Evolutionary conservation across 176 grass and related monocot genomes (phyloP).

Genomic region (Thinopyrum elongatum): DNA sequence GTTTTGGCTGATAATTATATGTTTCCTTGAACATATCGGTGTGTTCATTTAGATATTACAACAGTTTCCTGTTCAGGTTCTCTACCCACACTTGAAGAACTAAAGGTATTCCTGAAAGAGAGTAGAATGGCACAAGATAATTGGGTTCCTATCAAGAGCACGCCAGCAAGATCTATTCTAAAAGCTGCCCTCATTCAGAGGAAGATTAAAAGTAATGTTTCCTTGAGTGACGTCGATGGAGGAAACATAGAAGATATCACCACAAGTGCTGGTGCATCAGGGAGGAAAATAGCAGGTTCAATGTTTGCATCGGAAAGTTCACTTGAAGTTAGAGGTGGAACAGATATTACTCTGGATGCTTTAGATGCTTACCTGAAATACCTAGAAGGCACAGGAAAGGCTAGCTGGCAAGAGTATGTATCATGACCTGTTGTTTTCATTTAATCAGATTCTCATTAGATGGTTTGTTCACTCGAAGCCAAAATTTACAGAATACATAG

Average conservation of each 20-base stretch:
- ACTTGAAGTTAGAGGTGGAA: slow-evolving; percentile 76
- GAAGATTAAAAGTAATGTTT: slow-evolving; percentile 39
- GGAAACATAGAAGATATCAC: slow-evolving; percentile 33
- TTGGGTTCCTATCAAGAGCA: slow-evolving; percentile 57
- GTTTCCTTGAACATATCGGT: slow-evolving; percentile 24
- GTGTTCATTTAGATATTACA: slow-evolving; percentile 1
- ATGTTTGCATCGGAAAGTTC: slow-evolving; percentile 72
- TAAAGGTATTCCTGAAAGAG: slow-evolving; percentile 59
- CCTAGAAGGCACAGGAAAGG: slow-evolving; percentile 81
- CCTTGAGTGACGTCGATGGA: slow-evolving; percentile 27
- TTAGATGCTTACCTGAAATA: slow-evolving; percentile 85
- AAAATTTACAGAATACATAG: neutral
- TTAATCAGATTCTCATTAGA: slow-evolving; percentile 7
- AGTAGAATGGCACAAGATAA: slow-evolving; percentile 34
- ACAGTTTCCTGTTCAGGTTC: slow-evolving; percentile 50
- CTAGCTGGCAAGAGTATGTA: slow-evolving; percentile 93
- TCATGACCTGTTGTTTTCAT: neutral
- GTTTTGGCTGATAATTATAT: neutral
- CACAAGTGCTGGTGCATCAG: slow-evolving; percentile 20
- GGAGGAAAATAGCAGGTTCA: slow-evolving; percentile 55
- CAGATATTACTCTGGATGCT: slow-evolving; percentile 62
- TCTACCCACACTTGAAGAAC: slow-evolving; percentile 72
- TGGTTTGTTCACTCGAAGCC: neutral
- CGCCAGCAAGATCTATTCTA: slow-evolving; percentile 50
- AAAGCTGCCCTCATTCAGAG: slow-evolving; percentile 31